Evolutionary conservation across 345 rosid genomes (phyloP), one percentile per base, ranked within the genome.

Genomic region (Punica granatum): DNA sequence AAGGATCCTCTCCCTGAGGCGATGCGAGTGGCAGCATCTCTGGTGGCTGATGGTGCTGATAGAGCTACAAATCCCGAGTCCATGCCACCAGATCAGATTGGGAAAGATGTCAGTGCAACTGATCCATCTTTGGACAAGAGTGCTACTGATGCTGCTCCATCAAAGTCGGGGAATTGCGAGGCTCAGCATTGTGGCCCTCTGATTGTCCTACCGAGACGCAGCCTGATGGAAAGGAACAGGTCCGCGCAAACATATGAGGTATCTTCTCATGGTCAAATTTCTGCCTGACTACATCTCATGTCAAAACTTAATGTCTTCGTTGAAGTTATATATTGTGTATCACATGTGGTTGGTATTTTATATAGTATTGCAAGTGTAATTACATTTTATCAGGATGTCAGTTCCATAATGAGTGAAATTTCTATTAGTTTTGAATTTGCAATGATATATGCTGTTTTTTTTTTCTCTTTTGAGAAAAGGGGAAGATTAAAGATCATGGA

Each of bases 1-100:
- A 76, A 64, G 6, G 91, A 86, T 66, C 89, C 88, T 44, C 88
- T 84, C 44, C 84, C 86, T 9, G 75, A 73, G 61, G 81, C 86
- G 5, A 30, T 84, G 13, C 66, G n/a, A 33, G 46, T 67, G 30
- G 78, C 89, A 6, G 72, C 69, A 66, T 67, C 69, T 53, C 65
- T 88, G 65, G 51, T 67, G 72, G 44, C 66, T 30, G 26, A 66
- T 26, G 63, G 56, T 56, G 54, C 48, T 11, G 9, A 18, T 33
- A 54, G 41, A 31, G 16, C 63, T 33, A 23, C 59, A 61, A 37
- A 67, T 65, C 26, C 65, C 23, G 34, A 71, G 43, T 12, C 64
- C 37, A 21, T 56, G 19, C 33, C 70, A 62, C 58, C 64, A 58
- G 67, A 67, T 41, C 41, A 36, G 43, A 28, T 23, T 10, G 32